Base-by-base conservation (phyloP, 192 early-diverging fungal genomes). In the Geosiphon pyriformis region DNA sequence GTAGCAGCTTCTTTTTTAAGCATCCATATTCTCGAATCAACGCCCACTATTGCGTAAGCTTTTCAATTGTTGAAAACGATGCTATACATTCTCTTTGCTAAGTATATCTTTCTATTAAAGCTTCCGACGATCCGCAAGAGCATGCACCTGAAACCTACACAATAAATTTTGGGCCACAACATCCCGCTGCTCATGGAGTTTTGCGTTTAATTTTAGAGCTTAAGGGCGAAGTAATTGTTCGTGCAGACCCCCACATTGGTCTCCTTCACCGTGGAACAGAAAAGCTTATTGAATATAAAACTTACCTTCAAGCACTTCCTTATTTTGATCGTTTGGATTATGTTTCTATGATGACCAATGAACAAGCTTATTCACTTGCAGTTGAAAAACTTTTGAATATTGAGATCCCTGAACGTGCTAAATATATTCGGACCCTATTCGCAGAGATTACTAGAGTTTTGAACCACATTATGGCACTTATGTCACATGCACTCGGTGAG, bases 211-310 rank as follows among this genome's bases (percentile, higher is more conserved):
- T 99, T 76, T 72, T 96, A 66, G 95, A 97, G 74, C 80, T 99
- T 58, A 82, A 89, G 61, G 96, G 94, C 34, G 94, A 97, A 74
- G 83, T 90, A 65, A 89, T 99, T 57, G 73, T 94, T 12, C 84
- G 93, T 52, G 92, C 94, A 15, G 96, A 98, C 78, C 96, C 96
- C 30, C 96, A 98, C 75, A 87, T 98, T 72, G 96, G 96, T 66
- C 81, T 98, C 26, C 80, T 98, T 67, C 96, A 98, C 77, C 88
- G 96, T 64, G 96, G 96, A 31, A 98, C 96, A 4, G 96, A 98
- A 75, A 98, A 98, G 82, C 78, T 98, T 72, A 98, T 98, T 73
- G 96, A 98, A 82, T 96, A 96, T 86, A 96, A 96, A 82, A 97
- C 91, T 4, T 98, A 98, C 72, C 80, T 95, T 35, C 96, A 98